phyloP scores from a whole-genome alignment of 2,329 filamentous ascomycete genomes.

The Whalleya microplaca region DNA sequence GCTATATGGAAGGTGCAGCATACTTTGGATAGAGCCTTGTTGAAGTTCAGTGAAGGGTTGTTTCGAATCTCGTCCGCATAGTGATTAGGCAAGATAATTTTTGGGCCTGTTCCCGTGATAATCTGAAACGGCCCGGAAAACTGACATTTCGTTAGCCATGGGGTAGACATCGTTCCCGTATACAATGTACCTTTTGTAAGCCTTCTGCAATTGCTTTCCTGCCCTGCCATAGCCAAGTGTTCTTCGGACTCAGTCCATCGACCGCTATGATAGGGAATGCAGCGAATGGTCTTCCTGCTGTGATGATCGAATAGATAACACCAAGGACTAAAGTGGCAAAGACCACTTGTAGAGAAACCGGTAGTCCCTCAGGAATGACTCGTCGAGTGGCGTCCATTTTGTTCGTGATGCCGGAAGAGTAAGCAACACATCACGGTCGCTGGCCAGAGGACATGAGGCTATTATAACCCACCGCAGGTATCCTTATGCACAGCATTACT shows the following conservation, averaged over 20 bases:
- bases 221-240: slow-evolving; percentile 35
- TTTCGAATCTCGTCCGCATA: slow-evolving; percentile 42
- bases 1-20: slow-evolving; percentile 2
- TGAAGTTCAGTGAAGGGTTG: slow-evolving; percentile 38
- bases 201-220: slow-evolving; percentile 31
- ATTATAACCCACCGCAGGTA: slow-evolving; percentile 1
- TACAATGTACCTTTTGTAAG: slow-evolving; percentile 27
- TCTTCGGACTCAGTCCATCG: slow-evolving; percentile 32
- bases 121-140: slow-evolving; percentile 39
- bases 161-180: background rate
- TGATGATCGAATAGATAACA: slow-evolving; percentile 32
- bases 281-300: slow-evolving; percentile 30
- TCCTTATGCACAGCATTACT: too few relatives aligned
- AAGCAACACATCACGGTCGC: slow-evolving; percentile 1
- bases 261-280: slow-evolving; percentile 35
- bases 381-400: slow-evolving; percentile 32
- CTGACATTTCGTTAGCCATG: slow-evolving; percentile 25
- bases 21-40: slow-evolving; percentile 41
- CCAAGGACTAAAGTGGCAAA: slow-evolving; percentile 32
- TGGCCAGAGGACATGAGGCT: slow-evolving; percentile 1
- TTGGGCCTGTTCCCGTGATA: slow-evolving; percentile 38
- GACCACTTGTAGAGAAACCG: slow-evolving; percentile 34
- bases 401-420: background rate
- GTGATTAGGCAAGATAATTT: slow-evolving; percentile 38
- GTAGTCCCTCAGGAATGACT: slow-evolving; percentile 34